These are phyloP conservation scores for Venturia carpophila DNA, from an alignment of 2,329 filamentous ascomycete genomes.

Conservation along the genomic window DNA sequence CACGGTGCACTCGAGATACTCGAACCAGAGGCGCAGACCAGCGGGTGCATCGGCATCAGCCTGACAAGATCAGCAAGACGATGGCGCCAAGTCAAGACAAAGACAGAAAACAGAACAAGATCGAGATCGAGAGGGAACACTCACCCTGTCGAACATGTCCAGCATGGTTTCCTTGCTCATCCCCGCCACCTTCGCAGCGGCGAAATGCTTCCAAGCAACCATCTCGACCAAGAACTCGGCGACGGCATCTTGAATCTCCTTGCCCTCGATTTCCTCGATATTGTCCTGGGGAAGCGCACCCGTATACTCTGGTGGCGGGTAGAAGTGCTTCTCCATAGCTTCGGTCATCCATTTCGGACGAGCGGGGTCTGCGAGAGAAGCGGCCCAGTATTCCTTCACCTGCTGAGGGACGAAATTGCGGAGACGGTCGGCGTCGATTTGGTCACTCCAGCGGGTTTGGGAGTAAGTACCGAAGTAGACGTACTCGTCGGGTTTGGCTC, in stretches of 20 bases:
- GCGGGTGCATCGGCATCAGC: slow-evolving; percentile 34
- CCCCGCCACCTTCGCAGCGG: slow-evolving; percentile 28
- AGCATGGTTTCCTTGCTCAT: slow-evolving; percentile 34
- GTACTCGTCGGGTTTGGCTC: slow-evolving; percentile 25
- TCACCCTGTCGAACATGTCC: slow-evolving; percentile 32
- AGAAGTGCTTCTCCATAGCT: slow-evolving; percentile 36
- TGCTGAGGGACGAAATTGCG: slow-evolving; percentile 30
- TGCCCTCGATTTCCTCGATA: slow-evolving; percentile 10
- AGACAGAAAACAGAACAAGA: background rate
- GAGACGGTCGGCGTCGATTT: slow-evolving; percentile 37
- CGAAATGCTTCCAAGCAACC: slow-evolving; percentile 35
- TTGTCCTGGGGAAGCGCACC: slow-evolving; percentile 27
- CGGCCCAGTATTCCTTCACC: slow-evolving; percentile 36
- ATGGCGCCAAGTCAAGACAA: background rate
- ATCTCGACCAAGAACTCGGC: slow-evolving; percentile 30
- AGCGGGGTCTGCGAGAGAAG: slow-evolving; percentile 28
- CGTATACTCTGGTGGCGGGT: slow-evolving; percentile 34
- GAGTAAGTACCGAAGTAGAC: slow-evolving; percentile 41
- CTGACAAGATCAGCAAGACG: slow-evolving; percentile 20
- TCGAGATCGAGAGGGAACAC: slow-evolving; percentile 19
- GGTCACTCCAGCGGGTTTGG: slow-evolving; percentile 38
- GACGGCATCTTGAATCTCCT: slow-evolving; percentile 26
- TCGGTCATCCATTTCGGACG: slow-evolving; percentile 38
- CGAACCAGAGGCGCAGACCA: slow-evolving; percentile 40
- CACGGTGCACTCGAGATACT: slow-evolving; percentile 39